phyloP scores from a whole-genome alignment of 768 basidiomycete species.

The Suillus subluteus region DNA sequence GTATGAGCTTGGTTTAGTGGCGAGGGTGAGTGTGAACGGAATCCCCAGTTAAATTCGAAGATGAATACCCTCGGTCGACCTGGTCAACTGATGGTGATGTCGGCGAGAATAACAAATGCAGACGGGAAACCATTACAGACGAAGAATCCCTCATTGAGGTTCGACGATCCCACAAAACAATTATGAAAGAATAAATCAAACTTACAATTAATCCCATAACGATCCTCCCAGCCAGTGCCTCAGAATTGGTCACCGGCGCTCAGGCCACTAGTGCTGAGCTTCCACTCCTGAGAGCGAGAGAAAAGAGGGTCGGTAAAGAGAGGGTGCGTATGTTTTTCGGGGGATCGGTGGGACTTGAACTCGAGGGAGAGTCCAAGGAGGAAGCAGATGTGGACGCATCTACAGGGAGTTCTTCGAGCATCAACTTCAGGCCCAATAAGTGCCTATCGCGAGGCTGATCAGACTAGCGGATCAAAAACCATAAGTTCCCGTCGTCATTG shows the following conservation, averaged over 20 bases:
- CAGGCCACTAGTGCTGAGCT: conserved; percentile 86
- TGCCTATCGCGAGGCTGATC: conserved; percentile 69
- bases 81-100: background rate
- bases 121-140: background rate
- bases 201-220: conserved; percentile 94
- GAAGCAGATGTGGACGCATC: background rate
- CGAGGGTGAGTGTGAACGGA: background rate
- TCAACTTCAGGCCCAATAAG: conserved; percentile 78
- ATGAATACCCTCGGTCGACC: conserved; percentile 19
- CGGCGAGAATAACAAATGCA: background rate
- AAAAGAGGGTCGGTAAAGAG: conserved; percentile 84
- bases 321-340: conserved; percentile 17
- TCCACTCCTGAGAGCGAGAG: conserved; percentile 77
- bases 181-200: conserved; percentile 15
- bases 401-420: conserved; percentile 44
- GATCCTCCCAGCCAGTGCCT: conserved; percentile 86
- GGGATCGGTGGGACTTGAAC: conserved; percentile 37
- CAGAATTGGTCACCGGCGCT: conserved; percentile 85
- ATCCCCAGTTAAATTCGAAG: background rate
- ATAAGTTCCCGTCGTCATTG: background rate
- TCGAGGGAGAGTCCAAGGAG: background rate
- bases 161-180: background rate
- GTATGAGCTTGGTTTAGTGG: background rate
- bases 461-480: conserved; percentile 9
- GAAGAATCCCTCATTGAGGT: background rate